These are phyloP conservation scores for Heritiera littoralis DNA, from an alignment of 345 rosid species.

Conservation along the genomic window DNA sequence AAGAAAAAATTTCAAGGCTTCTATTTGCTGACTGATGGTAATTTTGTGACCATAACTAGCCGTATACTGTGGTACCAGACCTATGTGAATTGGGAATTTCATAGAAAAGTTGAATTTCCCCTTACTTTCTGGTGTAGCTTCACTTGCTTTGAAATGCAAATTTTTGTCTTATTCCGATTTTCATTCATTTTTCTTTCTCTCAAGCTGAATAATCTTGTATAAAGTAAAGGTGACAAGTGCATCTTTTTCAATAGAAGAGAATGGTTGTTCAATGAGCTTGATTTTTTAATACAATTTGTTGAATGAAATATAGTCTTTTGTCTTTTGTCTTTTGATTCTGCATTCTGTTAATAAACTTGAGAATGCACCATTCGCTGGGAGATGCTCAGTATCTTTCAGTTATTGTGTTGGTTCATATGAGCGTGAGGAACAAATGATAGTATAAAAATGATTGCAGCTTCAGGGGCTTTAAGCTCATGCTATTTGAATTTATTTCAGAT, in stretches of 20 bases:
- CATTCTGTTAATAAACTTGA: neutral
- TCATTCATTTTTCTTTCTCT: constrained; percentile 29
- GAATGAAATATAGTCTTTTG: constrained; percentile 17
- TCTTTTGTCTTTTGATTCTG: neutral
- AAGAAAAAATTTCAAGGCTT: constrained; percentile 22
- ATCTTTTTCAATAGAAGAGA: constrained; percentile 24
- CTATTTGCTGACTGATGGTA: constrained; percentile 29
- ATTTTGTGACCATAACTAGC: constrained; percentile 25
- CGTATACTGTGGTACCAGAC: constrained; percentile 20
- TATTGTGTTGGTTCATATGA: neutral
- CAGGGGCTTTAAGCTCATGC: neutral
- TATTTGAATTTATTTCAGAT: neutral
- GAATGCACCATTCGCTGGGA: neutral
- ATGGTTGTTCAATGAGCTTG: constrained; percentile 30
- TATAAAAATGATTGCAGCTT: neutral
- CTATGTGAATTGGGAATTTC: no score
- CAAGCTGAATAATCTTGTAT: constrained; percentile 38
- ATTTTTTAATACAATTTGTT: constrained; percentile 6
- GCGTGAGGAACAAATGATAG: neutral
- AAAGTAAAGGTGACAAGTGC: constrained; percentile 29
- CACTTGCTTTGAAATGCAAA: constrained; percentile 35
- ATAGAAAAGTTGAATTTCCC: constrained; percentile 29
- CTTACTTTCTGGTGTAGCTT: constrained; percentile 26
- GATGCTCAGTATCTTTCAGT: neutral
- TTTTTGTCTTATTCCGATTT: constrained; percentile 32